Base-by-base conservation (phyloP, 2,329 filamentous ascomycete species). In the Bipolaris zeicola region DNA sequence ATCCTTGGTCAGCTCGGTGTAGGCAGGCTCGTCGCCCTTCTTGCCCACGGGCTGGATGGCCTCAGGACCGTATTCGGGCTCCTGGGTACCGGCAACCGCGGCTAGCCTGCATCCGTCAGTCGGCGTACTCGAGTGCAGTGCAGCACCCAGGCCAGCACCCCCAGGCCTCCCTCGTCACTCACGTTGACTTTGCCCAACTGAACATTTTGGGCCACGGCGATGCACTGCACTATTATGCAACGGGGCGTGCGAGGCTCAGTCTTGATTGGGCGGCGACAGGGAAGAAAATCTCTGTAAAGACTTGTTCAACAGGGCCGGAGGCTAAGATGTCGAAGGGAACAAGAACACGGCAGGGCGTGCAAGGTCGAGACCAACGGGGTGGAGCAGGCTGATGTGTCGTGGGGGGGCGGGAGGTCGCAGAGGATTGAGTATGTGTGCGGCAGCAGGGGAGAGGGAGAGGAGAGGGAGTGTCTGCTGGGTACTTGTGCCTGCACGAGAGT, bases 111-210 rank as follows among this genome's bases (percentile, higher is more conserved):
- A 57, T 37, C 22, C 49, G 67, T 69, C 41, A 71, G 64, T 48
- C 54, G 36, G 39, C 39, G 50, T 52, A 22, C 37, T 52, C 36
- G 36, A 53, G 64, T 54, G 61, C 61, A 60, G 57, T 65, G 60
- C 49, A 43, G 50, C 46, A 13, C 18, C 33, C 36, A 38, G 45
- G 51, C 33, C 36, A 44, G 45, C 52, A 49, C 55, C 58, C 54
- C 58, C 51, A 52, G 59, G 5, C 20, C 26, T 20, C 20, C 39
- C 39, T 42, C 49, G 43, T 49, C 50, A 81, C 90, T 79, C 83
- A 95, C 92, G 89, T 87, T 79, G 94, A 89, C 81, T 96, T 95
- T 69, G 92, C 89, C 92, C 92, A 97, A 83, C 92, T 95, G 83
- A 96, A 93, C 88, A 91, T 95, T 55, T 58, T 75, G 60, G 64